Conservation (phyloP, 2,329 filamentous ascomycete species). For the Boeremia exigua region DNA sequence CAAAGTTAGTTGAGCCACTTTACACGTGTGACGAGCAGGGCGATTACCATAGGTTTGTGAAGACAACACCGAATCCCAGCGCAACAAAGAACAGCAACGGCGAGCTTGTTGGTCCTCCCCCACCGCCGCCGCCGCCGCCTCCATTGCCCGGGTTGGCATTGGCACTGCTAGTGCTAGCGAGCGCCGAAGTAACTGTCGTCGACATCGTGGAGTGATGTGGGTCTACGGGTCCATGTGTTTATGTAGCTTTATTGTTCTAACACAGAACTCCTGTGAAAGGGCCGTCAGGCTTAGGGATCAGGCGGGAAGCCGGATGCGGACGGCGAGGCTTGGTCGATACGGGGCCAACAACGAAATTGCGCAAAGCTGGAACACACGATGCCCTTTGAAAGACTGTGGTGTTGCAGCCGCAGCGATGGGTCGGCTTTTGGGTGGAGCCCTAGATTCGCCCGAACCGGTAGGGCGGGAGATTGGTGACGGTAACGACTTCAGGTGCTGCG, state of each 20-base stretch:
- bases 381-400: background rate
- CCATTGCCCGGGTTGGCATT: constrained; percentile 3
- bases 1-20: constrained; percentile 29
- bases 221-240: constrained; percentile 27
- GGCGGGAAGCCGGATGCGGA: constrained; percentile 14
- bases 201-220: constrained; percentile 26
- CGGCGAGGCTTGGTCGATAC: constrained; percentile 6
- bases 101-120: constrained; percentile 67
- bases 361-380: background rate
- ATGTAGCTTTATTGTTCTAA: constrained; percentile 5
- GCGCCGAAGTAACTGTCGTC: constrained; percentile 20
- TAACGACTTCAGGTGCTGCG: constrained; percentile 25
- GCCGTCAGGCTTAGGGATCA: background rate
- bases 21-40: background rate
- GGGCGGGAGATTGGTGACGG: constrained; percentile 31
- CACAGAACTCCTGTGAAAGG: constrained; percentile 1
- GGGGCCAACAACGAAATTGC: constrained; percentile 4
- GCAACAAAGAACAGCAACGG: constrained; percentile 92
- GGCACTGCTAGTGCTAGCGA: background rate
- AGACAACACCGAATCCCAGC: constrained; percentile 95
- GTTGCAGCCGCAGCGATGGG: constrained; percentile 3
- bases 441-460: constrained; percentile 10
- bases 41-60: constrained; percentile 95
- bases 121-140: constrained; percentile 36
- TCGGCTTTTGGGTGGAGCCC: constrained; percentile 9